Evolutionary conservation across 2,329 filamentous ascomycete genomes (phyloP).

Genomic region (Fusarium begoniae): DNA sequence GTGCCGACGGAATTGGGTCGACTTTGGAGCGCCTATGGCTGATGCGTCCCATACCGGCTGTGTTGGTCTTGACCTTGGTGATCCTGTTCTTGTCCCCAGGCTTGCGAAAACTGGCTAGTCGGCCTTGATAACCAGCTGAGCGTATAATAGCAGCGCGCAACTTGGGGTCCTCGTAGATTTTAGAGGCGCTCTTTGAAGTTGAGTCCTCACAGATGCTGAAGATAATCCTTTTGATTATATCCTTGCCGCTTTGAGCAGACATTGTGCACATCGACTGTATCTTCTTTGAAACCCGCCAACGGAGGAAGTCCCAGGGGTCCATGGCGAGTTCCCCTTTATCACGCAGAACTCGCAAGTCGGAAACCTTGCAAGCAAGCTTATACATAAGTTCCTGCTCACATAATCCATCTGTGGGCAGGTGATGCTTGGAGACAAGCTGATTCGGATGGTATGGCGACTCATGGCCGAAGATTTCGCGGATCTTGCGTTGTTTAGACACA

Average conservation of each 20-base stretch:
- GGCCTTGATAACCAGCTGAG: slow-evolving; percentile 39
- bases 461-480: slow-evolving; percentile 47
- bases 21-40: neutral
- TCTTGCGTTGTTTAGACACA: slow-evolving; percentile 47
- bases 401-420: slow-evolving; percentile 45
- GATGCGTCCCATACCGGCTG: neutral
- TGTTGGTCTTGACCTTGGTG: neutral
- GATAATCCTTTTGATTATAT: slow-evolving; percentile 4
- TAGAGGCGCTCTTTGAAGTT: neutral
- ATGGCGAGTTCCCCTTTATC: slow-evolving; percentile 43
- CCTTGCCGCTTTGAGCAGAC: slow-evolving; percentile 1
- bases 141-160: slow-evolving; percentile 43
- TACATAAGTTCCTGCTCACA: slow-evolving; percentile 51
- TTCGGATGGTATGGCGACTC: slow-evolving; percentile 48
- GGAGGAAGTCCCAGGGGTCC: slow-evolving; percentile 51
- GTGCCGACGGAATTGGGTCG: neutral
- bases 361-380: slow-evolving; percentile 46
- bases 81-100: neutral
- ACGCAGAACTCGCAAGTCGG: slow-evolving; percentile 43
- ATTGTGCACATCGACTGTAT: neutral
- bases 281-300: slow-evolving; percentile 46
- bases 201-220: slow-evolving; percentile 19
- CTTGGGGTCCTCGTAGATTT: slow-evolving; percentile 39
- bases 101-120: slow-evolving; percentile 33
- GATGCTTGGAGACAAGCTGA: slow-evolving; percentile 47